These are phyloP conservation scores for Saccharomycopsis crataegensis DNA, from an alignment of 1,139 yeast species.

Conservation along the genomic window DNA sequence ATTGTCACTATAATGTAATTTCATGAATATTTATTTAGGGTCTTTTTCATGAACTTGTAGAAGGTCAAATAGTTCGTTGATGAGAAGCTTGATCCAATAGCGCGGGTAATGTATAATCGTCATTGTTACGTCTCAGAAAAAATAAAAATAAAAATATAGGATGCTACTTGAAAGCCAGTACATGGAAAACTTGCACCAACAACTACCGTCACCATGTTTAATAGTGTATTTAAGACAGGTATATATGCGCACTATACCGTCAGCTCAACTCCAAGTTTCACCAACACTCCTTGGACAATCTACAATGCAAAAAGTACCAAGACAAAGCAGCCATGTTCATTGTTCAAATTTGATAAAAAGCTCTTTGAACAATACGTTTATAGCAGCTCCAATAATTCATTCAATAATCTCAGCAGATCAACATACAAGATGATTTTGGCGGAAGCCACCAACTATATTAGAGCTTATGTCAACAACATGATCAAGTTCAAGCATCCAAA, in stretches of 20 bases:
- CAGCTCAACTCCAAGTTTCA: conserved; percentile 66
- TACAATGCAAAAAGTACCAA: conserved; percentile 58
- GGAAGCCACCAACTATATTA: conserved; percentile 41
- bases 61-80: too few species aligned
- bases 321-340: conserved; percentile 54
- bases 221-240: conserved; percentile 42
- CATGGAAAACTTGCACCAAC: too few species aligned
- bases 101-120: too few species aligned
- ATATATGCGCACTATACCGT: conserved; percentile 69
- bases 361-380: conserved; percentile 53
- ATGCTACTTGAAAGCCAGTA: too few species aligned
- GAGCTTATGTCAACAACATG: conserved; percentile 57
- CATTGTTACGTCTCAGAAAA: too few species aligned
- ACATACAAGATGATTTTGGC: conserved; percentile 27
- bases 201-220: conserved; percentile 4
- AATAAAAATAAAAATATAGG: too few species aligned
- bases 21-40: too few species aligned
- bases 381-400: conserved; percentile 41
- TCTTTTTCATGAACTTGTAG: too few species aligned
- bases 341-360: conserved; percentile 82
- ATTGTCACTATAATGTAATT: too few species aligned
- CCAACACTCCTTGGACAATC: conserved; percentile 78
- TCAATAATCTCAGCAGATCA: conserved; percentile 25
- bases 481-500: conserved; percentile 86
- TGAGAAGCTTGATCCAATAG: too few species aligned